phyloP scores from a whole-genome alignment of 179 eudicot species.

The Camellia oleifera region DNA sequence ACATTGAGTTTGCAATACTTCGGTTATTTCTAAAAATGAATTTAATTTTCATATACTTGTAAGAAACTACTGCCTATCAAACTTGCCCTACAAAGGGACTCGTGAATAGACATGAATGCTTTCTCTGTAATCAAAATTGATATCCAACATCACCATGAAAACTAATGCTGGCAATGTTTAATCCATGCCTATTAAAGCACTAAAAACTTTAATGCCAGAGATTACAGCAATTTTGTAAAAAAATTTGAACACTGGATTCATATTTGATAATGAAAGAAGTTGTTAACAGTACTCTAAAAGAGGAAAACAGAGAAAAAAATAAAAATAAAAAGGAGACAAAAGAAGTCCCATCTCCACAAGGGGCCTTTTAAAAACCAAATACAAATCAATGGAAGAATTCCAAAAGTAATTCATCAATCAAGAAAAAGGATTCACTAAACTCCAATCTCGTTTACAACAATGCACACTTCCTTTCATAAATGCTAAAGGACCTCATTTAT shows the following conservation, averaged over 20 bases:
- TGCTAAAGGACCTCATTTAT: background rate
- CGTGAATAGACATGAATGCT: background rate
- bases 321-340: background rate
- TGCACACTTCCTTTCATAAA: too few species aligned
- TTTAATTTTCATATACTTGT: background rate
- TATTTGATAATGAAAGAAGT: background rate
- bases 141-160: background rate
- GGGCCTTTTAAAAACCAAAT: background rate
- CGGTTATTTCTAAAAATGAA: background rate
- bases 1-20: background rate
- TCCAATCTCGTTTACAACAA: background rate
- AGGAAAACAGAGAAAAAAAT: background rate
- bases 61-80: slow-evolving; percentile 4
- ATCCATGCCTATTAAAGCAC: background rate
- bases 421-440: slow-evolving; percentile 5
- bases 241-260: background rate
- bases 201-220: background rate
- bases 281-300: background rate
- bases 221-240: background rate
- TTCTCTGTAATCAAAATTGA: background rate
- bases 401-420: background rate
- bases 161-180: background rate
- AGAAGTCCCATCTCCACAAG: background rate
- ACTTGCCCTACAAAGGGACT: background rate
- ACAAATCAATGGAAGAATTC: background rate